These are phyloP conservation scores for Blumeriella jaapii DNA, from an alignment of 2,329 filamentous ascomycete genomes.

Conservation along the genomic window DNA sequence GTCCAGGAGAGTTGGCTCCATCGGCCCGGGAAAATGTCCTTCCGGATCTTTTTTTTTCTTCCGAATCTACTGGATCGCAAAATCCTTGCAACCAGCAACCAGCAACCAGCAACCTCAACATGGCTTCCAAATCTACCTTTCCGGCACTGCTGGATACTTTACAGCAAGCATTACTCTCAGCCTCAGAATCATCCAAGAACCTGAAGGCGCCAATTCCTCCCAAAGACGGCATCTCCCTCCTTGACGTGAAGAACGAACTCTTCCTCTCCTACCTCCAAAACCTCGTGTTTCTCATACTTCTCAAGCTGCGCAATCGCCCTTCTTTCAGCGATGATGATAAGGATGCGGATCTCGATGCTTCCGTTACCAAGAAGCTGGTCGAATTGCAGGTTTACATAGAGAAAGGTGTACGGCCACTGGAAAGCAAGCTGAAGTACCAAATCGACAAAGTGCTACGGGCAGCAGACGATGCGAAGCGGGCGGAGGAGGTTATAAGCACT, in stretches of 20 bases:
- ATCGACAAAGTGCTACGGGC: slow-evolving; percentile 89
- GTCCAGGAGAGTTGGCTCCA: neutral
- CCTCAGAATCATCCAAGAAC: slow-evolving; percentile 55
- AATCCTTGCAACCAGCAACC: neutral
- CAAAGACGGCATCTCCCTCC: slow-evolving; percentile 79
- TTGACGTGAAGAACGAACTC: slow-evolving; percentile 95
- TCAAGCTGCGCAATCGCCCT: slow-evolving; percentile 57
- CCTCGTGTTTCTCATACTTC: slow-evolving; percentile 73
- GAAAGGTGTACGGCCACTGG: slow-evolving; percentile 79
- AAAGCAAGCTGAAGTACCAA: slow-evolving; percentile 85
- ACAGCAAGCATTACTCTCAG: slow-evolving; percentile 43
- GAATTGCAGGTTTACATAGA: slow-evolving; percentile 89
- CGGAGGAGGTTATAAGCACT: slow-evolving; percentile 30
- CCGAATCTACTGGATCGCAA: slow-evolving; percentile 4
- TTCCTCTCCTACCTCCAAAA: slow-evolving; percentile 93
- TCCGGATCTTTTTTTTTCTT: slow-evolving; percentile 5
- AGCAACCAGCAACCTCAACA: slow-evolving; percentile 14
- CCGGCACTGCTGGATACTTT: slow-evolving; percentile 41
- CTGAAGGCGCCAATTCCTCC: slow-evolving; percentile 56
- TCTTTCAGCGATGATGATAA: slow-evolving; percentile 27
- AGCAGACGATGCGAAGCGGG: slow-evolving; percentile 49
- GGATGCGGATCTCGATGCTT: slow-evolving; percentile 41
- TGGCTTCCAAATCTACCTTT: slow-evolving; percentile 38
- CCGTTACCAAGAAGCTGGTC: slow-evolving; percentile 75
- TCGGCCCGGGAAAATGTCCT: slow-evolving; percentile 3